phyloP scores from a whole-genome alignment of 2,329 filamentous ascomycete genomes.

The Colletotrichum limetticola region DNA sequence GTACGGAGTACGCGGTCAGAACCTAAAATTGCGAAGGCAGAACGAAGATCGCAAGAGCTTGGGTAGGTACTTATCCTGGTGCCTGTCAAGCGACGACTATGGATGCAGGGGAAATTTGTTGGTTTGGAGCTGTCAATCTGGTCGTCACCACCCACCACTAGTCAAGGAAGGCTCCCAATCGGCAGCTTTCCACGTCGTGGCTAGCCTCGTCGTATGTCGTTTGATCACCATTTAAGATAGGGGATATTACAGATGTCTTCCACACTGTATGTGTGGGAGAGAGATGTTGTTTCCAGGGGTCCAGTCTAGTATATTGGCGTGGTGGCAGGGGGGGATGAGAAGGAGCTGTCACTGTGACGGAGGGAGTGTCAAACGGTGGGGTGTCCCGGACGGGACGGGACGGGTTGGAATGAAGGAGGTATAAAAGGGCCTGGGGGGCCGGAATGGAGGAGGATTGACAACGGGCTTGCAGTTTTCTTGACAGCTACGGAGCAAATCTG shows the following conservation, averaged over 20 bases:
- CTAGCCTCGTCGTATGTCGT: not conserved
- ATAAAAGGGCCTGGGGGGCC: not conserved
- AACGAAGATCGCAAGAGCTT: not conserved
- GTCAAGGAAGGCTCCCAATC: conserved; percentile 14
- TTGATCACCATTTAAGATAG: not conserved
- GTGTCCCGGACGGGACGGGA: not conserved
- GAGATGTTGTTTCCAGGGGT: not conserved
- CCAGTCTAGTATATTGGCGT: not conserved
- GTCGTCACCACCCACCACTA: not conserved
- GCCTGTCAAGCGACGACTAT: not conserved
- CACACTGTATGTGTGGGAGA: not conserved
- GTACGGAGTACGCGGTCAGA: too few relatives aligned
- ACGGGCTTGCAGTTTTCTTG: not conserved
- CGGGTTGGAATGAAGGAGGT: not conserved
- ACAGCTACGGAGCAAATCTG: conserved; percentile 9
- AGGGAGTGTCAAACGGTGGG: not conserved
- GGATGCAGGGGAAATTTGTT: not conserved
- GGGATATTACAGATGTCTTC: not conserved
- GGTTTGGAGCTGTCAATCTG: too few relatives aligned
- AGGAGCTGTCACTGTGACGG: not conserved
- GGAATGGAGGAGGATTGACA: not conserved
- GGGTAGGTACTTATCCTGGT: not conserved
- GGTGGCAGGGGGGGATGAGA: not conserved
- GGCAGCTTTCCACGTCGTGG: conserved; percentile 10
- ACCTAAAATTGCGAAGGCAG: not conserved